Evolutionary conservation across 2,329 filamentous ascomycete genomes (phyloP), one percentile per base, ranked within the genome.

Genomic region (Sporothrix humicola): DNA sequence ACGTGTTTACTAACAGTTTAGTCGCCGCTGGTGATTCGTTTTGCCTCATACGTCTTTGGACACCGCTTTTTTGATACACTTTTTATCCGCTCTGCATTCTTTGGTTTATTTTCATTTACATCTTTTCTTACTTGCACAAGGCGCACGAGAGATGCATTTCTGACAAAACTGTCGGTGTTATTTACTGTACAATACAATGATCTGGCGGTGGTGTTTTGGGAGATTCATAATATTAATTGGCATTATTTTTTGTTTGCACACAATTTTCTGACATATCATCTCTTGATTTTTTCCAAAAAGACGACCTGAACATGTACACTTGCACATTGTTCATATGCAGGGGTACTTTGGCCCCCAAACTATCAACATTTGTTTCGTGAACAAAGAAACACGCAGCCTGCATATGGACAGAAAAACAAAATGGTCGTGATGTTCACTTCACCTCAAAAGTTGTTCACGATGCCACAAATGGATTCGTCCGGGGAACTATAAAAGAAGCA

Each of bases 21-120:
- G 69, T 48, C 69, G 69, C 7, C 52, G 69, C 42, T 71, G 68
- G 69, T 71, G 52, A 37, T 42, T 12, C 52, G 20, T 26, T 23
- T 56, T 8, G 48, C 12, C 9, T 54, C 20, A 54, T 20, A 9
- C 17, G 9, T 20, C 13, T 9, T 20, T 54, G n/a, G n/a, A 17
- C n/a, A n/a, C 8, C 23, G 12, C 4, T 46, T 65, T 23, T 46
- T 20, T 20, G 13, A 7, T 26, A 13, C 13, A 26, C 20, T 13
- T 23, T 23, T 13, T 17, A 23, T 15, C 15, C 42, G 20, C 8
- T 48, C 42, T 13, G 37, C 61, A 65, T 65, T 37, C 31, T 37
- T 37, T 37, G 31, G 31, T 37, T 37, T 3, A 37, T 37, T 37
- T 37, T 7, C 31, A 37, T 37, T 37, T 37, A 5, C 31, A 37